A percentile compares a stretch with the other conserved stretches of the same genome.
Conservation (phyloP, 768 basidiomycete species). For the Leccinum rimulosum region DNA sequence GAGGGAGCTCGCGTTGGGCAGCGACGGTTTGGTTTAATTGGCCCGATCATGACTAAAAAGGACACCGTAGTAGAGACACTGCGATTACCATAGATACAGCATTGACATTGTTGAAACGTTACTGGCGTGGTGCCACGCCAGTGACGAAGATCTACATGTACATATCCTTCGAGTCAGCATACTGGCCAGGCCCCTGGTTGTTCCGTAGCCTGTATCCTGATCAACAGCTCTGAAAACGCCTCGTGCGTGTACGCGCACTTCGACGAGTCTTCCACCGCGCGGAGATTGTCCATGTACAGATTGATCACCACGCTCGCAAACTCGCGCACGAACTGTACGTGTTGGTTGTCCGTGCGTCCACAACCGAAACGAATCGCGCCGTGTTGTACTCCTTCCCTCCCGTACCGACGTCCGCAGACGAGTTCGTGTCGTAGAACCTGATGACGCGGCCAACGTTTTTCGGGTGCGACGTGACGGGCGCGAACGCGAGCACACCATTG, state of each 20-base stretch:
- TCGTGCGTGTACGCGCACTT: slow-evolving; percentile 84
- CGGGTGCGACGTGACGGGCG: slow-evolving; percentile 36
- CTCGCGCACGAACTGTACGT: slow-evolving; percentile 92
- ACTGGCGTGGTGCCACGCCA: too few relatives aligned
- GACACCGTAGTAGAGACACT: too few relatives aligned
- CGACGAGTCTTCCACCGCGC: slow-evolving; percentile 81
- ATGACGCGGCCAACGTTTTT: slow-evolving; percentile 44
- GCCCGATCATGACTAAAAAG: too few relatives aligned
- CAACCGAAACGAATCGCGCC: slow-evolving; percentile 64
- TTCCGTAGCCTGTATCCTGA: slow-evolving; percentile 77
- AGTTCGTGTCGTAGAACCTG: slow-evolving; percentile 37
- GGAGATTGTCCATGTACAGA: slow-evolving; percentile 79
- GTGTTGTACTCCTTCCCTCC: slow-evolving; percentile 47
- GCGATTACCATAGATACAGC: too few relatives aligned
- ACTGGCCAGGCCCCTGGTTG: too few relatives aligned
- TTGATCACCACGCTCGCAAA: slow-evolving; percentile 94
- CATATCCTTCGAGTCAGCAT: too few relatives aligned
- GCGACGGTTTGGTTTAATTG: too few relatives aligned
- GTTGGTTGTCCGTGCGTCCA: slow-evolving; percentile 85
- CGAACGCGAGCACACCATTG: slow-evolving; percentile 39
- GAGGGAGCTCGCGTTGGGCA: too few relatives aligned
- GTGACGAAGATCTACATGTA: too few relatives aligned
- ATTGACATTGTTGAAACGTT: too few relatives aligned
- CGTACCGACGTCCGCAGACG: slow-evolving; percentile 25
- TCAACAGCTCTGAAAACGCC: slow-evolving; percentile 76